Base-by-base conservation (phyloP, 1,284 basidiomycete species). In the Athelia psychrophila region DNA sequence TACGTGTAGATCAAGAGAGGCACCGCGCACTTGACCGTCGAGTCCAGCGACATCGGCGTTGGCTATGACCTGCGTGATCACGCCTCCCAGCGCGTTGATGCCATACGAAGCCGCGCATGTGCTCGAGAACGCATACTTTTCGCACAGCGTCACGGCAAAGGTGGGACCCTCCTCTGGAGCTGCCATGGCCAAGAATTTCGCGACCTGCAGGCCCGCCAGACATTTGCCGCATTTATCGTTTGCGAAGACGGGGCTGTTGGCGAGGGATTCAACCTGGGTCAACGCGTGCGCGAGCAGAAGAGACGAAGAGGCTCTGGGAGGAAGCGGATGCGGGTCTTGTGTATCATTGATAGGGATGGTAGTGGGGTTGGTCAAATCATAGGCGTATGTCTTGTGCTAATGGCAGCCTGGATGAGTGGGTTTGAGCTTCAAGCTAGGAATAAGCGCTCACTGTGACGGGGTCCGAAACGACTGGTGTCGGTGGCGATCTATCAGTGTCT, bases 151-250 rank as follows among this genome's bases (percentile, higher is more conserved):
- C 18, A 86, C 73, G 6, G 82, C 70, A 22, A 90, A 71, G 2
- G 65, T 70, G 2, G 88, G 79, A 2, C 84, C 83, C 56, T 83
- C 68, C 32, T 81, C 70, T 2, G 88, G 86, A 19, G 80, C 79
- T n/a, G 82, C 80, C 47, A 86, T 66, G 0, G 84, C 77, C 35
- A 90, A 72, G 58, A 86, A 80, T 63, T 91, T 89, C 54, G 77
- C 83, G 22, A 83, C 68, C 56, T 84, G 79, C 18, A 92, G 74
- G 2, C 76, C 70, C 5, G 81, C 76, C 54, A 80, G 77, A 66
- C 89, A 92, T 56, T 74, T 75, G 8, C 79, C 76, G 63, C 89
- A 92, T 22, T 69, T 70, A 64, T 78, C 69, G 38, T 69, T 66
- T 25, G 66, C 69, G 51, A 86, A 84, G 47, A 72, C 60, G 2